Conservation (phyloP, 2,329 filamentous ascomycete genomes). For the Monosporascus sp. region DNA sequence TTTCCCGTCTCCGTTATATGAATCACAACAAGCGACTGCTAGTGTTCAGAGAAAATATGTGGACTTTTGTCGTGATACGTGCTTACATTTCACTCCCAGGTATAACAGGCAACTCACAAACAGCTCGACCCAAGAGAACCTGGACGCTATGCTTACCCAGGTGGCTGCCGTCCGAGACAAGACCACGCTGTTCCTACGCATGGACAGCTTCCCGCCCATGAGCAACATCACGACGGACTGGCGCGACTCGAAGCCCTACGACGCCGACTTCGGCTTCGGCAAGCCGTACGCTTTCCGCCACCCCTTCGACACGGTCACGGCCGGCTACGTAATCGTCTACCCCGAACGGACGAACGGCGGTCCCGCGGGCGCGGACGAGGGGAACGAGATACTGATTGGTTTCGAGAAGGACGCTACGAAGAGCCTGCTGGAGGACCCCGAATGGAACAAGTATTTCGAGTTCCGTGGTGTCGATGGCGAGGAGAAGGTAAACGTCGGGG, state of each 20-base stretch:
- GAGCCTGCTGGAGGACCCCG: slow-evolving; percentile 11
- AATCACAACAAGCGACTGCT: too few relatives aligned
- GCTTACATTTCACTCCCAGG: neutral
- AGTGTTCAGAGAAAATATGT: too few relatives aligned
- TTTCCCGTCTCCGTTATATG: too few relatives aligned
- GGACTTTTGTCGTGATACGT: neutral
- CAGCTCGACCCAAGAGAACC: slow-evolving; percentile 1
- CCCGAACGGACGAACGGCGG: slow-evolving; percentile 5
- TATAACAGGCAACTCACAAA: neutral
- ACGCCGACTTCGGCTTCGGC: slow-evolving; percentile 15
- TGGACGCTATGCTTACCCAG: neutral
- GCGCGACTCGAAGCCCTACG: slow-evolving; percentile 9
- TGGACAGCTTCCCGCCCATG: slow-evolving; percentile 1
- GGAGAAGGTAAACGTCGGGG: neutral
- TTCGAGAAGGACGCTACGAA: slow-evolving; percentile 11
- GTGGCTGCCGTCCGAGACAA: neutral
- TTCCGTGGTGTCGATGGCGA: slow-evolving; percentile 12
- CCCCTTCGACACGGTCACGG: slow-evolving; percentile 8
- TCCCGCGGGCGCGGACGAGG: slow-evolving; percentile 11
- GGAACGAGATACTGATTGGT: slow-evolving; percentile 12
- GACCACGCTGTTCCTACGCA: slow-evolving; percentile 1
- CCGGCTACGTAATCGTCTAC: slow-evolving; percentile 10
- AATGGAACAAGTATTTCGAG: slow-evolving; percentile 16
- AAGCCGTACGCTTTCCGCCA: slow-evolving; percentile 10
- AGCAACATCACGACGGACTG: slow-evolving; percentile 12